Evolutionary conservation across 306 rosid species (phyloP).

Genomic region (Malus domestica): ASM211411v1 NC_041789.1:18165001-18165500

Average conservation of each 20-base stretch:
- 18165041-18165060: slow-evolving; percentile 33
- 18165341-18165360: background rate
- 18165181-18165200: slow-evolving; percentile 34
- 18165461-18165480: too few relatives aligned
- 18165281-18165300: slow-evolving; percentile 45
- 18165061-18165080: slow-evolving; percentile 27
- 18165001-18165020: slow-evolving; percentile 16
- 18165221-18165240: slow-evolving; percentile 52
- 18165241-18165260: slow-evolving; percentile 35
- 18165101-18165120: slow-evolving; percentile 28
- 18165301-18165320: background rate
- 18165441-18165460: too few relatives aligned
- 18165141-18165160: slow-evolving; percentile 30
- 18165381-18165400: too few relatives aligned
- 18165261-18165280: slow-evolving; percentile 51
- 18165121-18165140: slow-evolving; percentile 27
- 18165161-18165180: slow-evolving; percentile 28
- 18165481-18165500: too few relatives aligned
- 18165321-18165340: background rate
- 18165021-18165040: slow-evolving; percentile 32
- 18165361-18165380: too few relatives aligned
- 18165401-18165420: too few relatives aligned
- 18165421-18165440: too few relatives aligned
- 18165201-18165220: slow-evolving; percentile 22
- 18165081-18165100: slow-evolving; percentile 24